Evolutionary conservation across 108 stramenopile genomes (phyloP).

Genomic region (Poteriospumella lacustris): DNA sequence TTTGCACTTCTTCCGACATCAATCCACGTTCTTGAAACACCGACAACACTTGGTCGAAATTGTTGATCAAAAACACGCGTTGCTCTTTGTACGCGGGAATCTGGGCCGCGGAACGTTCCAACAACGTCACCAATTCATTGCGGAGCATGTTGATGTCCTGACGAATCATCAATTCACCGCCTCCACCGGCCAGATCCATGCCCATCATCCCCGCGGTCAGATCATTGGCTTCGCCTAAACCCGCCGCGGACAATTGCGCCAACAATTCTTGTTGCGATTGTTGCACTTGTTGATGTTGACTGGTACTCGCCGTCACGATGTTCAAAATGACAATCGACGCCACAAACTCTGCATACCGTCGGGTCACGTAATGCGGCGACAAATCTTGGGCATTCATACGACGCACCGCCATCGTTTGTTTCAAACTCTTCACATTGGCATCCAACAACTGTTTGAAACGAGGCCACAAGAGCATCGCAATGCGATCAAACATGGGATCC

Average conservation of each 20-base stretch:
- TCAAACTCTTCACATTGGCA: conserved; percentile 76
- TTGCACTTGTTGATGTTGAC: too few species aligned
- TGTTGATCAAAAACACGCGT: conserved; percentile 91
- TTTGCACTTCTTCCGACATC: conserved; percentile 77
- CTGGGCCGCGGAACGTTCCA: conserved; percentile 72
- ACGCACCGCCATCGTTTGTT: conserved; percentile 37
- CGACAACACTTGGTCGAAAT: conserved; percentile 78
- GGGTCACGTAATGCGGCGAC: conserved; percentile 86
- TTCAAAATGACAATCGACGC: conserved; percentile 82
- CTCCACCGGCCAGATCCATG: conserved; percentile 29
- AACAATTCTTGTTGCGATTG: too few species aligned
- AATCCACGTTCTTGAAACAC: conserved; percentile 84
- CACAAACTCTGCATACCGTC: conserved; percentile 91
- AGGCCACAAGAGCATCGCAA: conserved; percentile 89
- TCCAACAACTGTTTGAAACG: conserved; percentile 89
- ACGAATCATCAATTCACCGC: conserved; percentile 48
- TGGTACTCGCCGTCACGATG: conserved; percentile 60
- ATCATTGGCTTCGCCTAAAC: too few species aligned
- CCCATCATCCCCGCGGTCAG: background rate
- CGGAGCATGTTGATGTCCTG: conserved; percentile 30
- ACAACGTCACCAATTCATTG: conserved; percentile 45
- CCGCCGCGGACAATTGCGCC: too few species aligned
- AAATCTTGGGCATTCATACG: conserved; percentile 61
- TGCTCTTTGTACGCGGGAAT: conserved; percentile 73
- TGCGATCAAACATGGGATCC: conserved; percentile 82